phyloP scores from a whole-genome alignment of 148 eudicot genomes.

The Chenopodium quinoa region DNA sequence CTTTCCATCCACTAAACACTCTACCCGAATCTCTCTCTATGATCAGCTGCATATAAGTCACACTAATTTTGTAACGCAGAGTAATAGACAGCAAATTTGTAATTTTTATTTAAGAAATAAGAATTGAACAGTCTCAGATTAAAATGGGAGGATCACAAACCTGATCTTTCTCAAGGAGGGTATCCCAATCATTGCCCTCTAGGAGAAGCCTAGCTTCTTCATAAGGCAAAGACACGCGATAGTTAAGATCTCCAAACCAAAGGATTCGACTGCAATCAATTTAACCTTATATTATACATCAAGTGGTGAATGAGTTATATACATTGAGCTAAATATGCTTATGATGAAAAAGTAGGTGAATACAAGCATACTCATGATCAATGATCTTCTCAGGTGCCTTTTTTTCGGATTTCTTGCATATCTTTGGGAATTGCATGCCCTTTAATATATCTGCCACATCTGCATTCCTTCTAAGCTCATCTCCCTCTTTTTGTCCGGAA shows the following conservation, averaged over 20 bases:
- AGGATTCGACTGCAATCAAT: constrained; percentile 56
- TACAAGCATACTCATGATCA: constrained; percentile 88
- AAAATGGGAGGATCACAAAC: constrained; percentile 30
- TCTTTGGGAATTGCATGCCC: constrained; percentile 55
- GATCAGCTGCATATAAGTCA: constrained; percentile 39
- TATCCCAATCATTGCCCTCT: constrained; percentile 68
- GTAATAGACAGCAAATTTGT: no score
- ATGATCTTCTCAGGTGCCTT: constrained; percentile 62
- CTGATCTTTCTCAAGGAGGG: constrained; percentile 80
- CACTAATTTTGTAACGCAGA: background rate
- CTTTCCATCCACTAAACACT: constrained; percentile 70
- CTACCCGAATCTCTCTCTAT: constrained; percentile 60
- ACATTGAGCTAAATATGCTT: background rate
- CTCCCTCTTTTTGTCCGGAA: constrained; percentile 90
- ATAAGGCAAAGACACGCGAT: constrained; percentile 74
- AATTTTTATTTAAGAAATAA: no score
- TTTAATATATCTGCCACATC: constrained; percentile 84
- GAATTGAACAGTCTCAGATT: background rate
- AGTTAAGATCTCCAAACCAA: constrained; percentile 92
- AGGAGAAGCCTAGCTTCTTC: constrained; percentile 62
- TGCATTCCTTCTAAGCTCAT: constrained; percentile 71
- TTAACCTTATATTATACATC: background rate
- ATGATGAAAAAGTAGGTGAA: constrained; percentile 29
- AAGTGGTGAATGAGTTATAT: background rate
- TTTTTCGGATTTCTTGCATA: constrained; percentile 54